Base-by-base conservation (phyloP, 2,329 filamentous ascomycete species). In the Fusarium multiceps region DNA sequence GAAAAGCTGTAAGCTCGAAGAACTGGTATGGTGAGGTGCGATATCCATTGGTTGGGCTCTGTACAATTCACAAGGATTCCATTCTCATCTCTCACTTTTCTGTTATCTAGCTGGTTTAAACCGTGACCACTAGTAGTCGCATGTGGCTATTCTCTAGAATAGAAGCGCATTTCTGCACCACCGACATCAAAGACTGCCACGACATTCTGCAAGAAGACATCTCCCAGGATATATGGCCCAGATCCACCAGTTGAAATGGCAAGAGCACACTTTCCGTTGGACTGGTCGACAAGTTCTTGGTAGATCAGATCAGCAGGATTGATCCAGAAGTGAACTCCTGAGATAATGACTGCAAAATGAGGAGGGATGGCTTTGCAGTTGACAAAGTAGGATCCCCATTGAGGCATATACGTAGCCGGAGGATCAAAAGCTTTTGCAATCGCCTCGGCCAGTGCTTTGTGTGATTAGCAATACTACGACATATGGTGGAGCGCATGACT, bases 181-280 rank as follows among this genome's bases (percentile, higher is more conserved):
- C 83, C 83, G 18, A 84, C 76, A 61, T 85, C 82, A 69, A 84
- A 85, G 1, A 86, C 83, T 1, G 82, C 81, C 53, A 87, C 74
- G 4, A 84, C 83, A 57, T 84, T 87, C 72, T 86, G 82, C 63
- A 88, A 73, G 59, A 86, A 88, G 9, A 81, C 80, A 34, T 83
- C 81, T 0, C 86, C 85, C 32, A 87, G 72, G 25, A 87, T 82
- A 60, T 83, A 86, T 9, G 84, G 84, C 10, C 84, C 82, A 1
- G 77, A 66, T 0, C 80, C 81, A 2, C 84, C 84, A 48, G 76
- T 83, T 14, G 82, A 77, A 57, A 87, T 80, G 8, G 81, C 81
- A 32, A 84, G 80, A 65, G 84, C 82, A 72, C 85, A 87, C 51
- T 84, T 79, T 0, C 82, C 83, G 81, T 85, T 1, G 82, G 81